Conservation (phyloP, 305 asterid species). For the Fraxinus xanthoxyloides region DNA sequence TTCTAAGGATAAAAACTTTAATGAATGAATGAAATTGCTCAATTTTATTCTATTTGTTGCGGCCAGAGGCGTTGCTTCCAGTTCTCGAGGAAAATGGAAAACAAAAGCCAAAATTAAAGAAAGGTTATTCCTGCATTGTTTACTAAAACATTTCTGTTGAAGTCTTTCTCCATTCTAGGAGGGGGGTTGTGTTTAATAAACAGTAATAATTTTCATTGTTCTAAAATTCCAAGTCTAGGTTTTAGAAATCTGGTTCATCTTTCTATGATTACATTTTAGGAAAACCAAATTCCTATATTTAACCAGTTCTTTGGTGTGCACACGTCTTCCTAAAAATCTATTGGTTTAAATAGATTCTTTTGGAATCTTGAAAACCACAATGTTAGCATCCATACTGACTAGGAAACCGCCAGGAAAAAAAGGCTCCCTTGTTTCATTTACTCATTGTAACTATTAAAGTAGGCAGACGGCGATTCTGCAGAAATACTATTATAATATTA, state of each 20-base stretch:
- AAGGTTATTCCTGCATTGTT: background rate
- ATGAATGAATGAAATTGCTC: background rate
- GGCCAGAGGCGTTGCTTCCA: background rate
- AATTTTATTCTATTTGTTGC: background rate
- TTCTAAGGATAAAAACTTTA: background rate
- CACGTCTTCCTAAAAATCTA: background rate
- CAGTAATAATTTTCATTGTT: background rate
- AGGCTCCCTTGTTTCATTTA: background rate
- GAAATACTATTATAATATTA: background rate
- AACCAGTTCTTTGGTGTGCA: background rate
- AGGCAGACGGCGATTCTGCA: background rate
- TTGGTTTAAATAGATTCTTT: background rate
- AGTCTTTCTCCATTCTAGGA: background rate
- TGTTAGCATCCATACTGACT: background rate
- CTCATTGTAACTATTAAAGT: background rate
- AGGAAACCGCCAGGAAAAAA: background rate
- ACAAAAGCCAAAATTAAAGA: background rate
- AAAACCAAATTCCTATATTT: background rate
- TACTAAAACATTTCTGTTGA: background rate
- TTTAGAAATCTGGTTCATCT: conserved; percentile 1
- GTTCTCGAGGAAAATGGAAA: background rate
- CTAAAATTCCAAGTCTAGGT: background rate
- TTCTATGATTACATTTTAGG: background rate
- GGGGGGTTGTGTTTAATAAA: background rate
- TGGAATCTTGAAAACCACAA: background rate